A percentile compares a stretch with the other conserved stretches of the same genome.
Evolutionary conservation across 2,329 filamentous ascomycete genomes (phyloP).

Genomic region (Malbranchea zuffiana): DNA sequence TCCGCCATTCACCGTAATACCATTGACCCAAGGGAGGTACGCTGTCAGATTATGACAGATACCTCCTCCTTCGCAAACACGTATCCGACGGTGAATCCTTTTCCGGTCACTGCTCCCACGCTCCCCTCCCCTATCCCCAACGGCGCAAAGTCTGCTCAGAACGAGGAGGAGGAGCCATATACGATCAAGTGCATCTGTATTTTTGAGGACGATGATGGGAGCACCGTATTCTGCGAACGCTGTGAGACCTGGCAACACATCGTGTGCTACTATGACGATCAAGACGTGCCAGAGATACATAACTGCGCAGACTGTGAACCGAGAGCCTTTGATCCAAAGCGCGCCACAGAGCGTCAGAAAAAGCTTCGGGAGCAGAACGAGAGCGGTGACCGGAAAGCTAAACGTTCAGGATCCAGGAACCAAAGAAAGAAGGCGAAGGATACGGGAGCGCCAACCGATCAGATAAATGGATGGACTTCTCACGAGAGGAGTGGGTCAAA

Average conservation of each 20-base stretch:
- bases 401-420: constrained; percentile 65
- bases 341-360: constrained; percentile 62
- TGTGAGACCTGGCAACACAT: constrained; percentile 99
- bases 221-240: constrained; percentile 88
- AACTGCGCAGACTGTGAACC: constrained; percentile 84
- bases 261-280: constrained; percentile 82
- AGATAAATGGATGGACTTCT: constrained; percentile 54
- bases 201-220: constrained; percentile 89
- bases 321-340: constrained; percentile 58
- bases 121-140: constrained; percentile 34
- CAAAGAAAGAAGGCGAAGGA: constrained; percentile 85
- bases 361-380: constrained; percentile 49
- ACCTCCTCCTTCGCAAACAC: constrained; percentile 40
- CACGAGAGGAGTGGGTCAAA: constrained; percentile 48
- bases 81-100: constrained; percentile 37
- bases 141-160: constrained; percentile 29
- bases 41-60: constrained; percentile 46
- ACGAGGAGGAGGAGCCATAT: constrained; percentile 47
- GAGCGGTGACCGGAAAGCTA: constrained; percentile 58
- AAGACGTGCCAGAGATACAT: constrained; percentile 64
- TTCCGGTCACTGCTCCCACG: constrained; percentile 36
- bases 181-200: constrained; percentile 97
- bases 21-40: constrained; percentile 30
- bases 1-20: constrained; percentile 5
- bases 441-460: constrained; percentile 37